Evolutionary conservation across 768 basidiomycete genomes (phyloP).

Genomic region (Lactarius quietus): DNA sequence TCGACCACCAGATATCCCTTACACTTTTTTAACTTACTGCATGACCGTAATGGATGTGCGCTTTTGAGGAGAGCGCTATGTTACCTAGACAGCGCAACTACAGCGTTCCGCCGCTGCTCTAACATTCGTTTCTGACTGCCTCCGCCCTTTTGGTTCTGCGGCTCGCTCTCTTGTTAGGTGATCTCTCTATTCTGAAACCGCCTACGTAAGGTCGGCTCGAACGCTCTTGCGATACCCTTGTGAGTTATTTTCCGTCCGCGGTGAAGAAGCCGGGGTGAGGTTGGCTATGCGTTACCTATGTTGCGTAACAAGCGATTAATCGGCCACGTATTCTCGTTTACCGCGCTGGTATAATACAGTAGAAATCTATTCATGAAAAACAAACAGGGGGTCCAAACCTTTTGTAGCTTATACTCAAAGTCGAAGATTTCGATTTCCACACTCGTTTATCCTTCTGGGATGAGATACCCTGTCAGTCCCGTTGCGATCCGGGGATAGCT

Average conservation of each 20-base stretch:
- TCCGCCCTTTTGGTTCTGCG: too few relatives aligned
- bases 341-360: too few relatives aligned
- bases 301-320: not conserved
- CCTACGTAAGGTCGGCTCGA: not conserved
- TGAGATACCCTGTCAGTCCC: not conserved
- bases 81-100: not conserved
- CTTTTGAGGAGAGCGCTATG: not conserved
- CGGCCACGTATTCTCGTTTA: too few relatives aligned
- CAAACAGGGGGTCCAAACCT: not conserved
- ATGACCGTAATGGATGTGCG: not conserved
- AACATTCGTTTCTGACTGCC: too few relatives aligned
- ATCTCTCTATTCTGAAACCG: not conserved
- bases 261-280: not conserved
- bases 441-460: conserved; percentile 6
- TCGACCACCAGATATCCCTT: not conserved
- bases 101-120: too few relatives aligned
- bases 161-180: not conserved
- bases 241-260: not conserved
- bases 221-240: not conserved
- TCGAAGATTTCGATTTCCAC: not conserved
- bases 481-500: conserved; percentile 25
- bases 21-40: not conserved
- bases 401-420: not conserved
- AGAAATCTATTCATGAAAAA: not conserved
- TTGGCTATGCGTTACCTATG: not conserved